These are phyloP conservation scores for Vigna trinervia DNA, from an alignment of 306 rosid species.

Conservation along the genomic window DNA sequence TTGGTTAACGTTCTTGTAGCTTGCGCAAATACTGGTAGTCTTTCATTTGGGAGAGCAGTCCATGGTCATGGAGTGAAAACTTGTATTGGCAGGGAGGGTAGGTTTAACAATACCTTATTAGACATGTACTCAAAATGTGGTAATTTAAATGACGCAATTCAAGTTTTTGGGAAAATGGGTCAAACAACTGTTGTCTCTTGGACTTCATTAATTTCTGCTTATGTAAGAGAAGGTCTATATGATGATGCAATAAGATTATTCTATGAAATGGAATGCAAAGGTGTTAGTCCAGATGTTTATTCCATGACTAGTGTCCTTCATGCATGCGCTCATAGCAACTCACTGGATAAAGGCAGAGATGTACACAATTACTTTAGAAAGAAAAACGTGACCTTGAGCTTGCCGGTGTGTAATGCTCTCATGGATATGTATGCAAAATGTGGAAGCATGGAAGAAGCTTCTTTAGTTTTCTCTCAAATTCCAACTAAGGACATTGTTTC, in stretches of 20 bases:
- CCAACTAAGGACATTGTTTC: slow-evolving; percentile 59
- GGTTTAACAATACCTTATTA: slow-evolving; percentile 63
- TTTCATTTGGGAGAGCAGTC: slow-evolving; percentile 59
- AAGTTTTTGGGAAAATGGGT: slow-evolving; percentile 61
- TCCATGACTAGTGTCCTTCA: slow-evolving; percentile 65
- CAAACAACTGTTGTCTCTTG: slow-evolving; percentile 72
- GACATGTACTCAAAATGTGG: slow-evolving; percentile 83
- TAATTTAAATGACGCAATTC: slow-evolving; percentile 53
- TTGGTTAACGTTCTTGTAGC: slow-evolving; percentile 67
- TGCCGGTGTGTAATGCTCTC: slow-evolving; percentile 68
- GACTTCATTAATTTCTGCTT: slow-evolving; percentile 73
- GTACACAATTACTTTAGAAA: slow-evolving; percentile 58
- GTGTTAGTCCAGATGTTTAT: slow-evolving; percentile 58
- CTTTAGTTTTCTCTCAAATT: slow-evolving; percentile 51
- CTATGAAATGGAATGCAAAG: slow-evolving; percentile 59
- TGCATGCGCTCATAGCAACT: slow-evolving; percentile 64
- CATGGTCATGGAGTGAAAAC: slow-evolving; percentile 62
- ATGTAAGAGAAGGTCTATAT: slow-evolving; percentile 62
- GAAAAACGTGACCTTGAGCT: slow-evolving; percentile 48
- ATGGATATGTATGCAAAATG: slow-evolving; percentile 83
- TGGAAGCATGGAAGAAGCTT: slow-evolving; percentile 76
- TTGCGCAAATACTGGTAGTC: slow-evolving; percentile 59
- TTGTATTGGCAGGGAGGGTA: slow-evolving; percentile 51
- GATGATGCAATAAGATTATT: slow-evolving; percentile 62
- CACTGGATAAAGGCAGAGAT: slow-evolving; percentile 58